These are phyloP conservation scores for Rhizopogon vesiculosus DNA, from an alignment of 768 basidiomycete species.

Conservation along the genomic window DNA sequence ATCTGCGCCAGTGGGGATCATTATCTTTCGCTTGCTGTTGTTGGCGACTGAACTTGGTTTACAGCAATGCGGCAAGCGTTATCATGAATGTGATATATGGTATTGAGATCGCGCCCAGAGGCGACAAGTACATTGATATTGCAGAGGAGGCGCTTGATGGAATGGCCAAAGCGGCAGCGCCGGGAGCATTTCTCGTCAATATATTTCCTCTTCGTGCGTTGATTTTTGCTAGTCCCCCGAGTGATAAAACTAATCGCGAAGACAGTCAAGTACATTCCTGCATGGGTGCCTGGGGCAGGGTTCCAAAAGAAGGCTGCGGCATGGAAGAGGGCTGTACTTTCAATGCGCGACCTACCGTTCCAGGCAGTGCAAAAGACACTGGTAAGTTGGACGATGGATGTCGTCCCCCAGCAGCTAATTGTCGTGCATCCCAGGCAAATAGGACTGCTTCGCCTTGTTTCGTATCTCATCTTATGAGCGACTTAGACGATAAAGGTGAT, in stretches of 20 bases:
- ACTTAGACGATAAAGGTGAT: slow-evolving; percentile 10
- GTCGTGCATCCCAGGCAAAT: slow-evolving; percentile 5
- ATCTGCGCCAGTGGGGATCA: slow-evolving; percentile 43
- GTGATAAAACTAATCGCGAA: background rate
- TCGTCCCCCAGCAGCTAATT: background rate
- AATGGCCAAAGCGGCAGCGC: slow-evolving; percentile 45
- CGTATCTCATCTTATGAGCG: slow-evolving; percentile 21
- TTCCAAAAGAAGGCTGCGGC: slow-evolving; percentile 47
- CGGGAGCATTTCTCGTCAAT: slow-evolving; percentile 51
- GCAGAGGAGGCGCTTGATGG: slow-evolving; percentile 49
- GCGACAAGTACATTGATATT: slow-evolving; percentile 44
- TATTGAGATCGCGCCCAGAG: slow-evolving; percentile 36
- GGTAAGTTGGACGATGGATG: slow-evolving; percentile 24
- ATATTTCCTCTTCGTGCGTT: slow-evolving; percentile 38
- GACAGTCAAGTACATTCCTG: slow-evolving; percentile 48
- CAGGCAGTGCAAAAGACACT: slow-evolving; percentile 31
- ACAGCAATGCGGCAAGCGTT: slow-evolving; percentile 44
- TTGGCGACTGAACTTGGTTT: background rate
- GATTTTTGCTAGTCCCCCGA: background rate
- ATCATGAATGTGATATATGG: slow-evolving; percentile 54
- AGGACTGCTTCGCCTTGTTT: slow-evolving; percentile 28
- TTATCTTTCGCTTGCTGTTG: background rate
- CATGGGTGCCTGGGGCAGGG: slow-evolving; percentile 47
- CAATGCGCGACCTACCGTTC: slow-evolving; percentile 46
- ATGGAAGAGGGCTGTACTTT: slow-evolving; percentile 42